Base-by-base conservation (phyloP, 2,329 filamentous ascomycete species). In the Talaromyces sp. region DNA sequence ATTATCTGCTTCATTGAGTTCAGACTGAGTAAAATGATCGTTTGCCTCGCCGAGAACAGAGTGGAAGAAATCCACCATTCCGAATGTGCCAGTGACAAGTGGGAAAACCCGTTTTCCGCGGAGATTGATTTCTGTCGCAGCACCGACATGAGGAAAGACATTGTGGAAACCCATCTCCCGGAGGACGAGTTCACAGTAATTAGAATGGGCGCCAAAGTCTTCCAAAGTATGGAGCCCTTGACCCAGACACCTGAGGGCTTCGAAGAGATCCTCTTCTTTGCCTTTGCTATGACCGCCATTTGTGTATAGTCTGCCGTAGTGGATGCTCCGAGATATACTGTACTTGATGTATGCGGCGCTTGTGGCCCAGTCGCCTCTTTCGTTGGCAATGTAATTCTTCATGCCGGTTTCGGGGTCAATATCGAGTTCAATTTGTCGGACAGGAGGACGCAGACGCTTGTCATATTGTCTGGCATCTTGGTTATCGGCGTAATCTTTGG, bases 361-460 rank as follows among this genome's bases (percentile, higher is more conserved):
- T 19, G 94, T 99, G 1, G 92, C 90, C 89, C 92, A 97, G 40
- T 84, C 82, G 4, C 91, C 90, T 13, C 77, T 79, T 71, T 97
- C 93, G 67, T 97, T 97, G 60, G 93, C 86, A 64, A 99, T 97
- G 73, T 99, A 99, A 72, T 97, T 97, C 75, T 97, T 99, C 93
- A 99, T 96, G n/a, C 92, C 92, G 1, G 89, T 94, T 5, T 82
- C 77, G 35, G 77, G 76, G 67, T 94, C 89, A 58, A 94, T 83
- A 60, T 89, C 85, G 19, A 89, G 83, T 68, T 94, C 89, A 40
- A 83, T 73, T 4, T 82, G 81, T 60, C 84, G 78, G 8, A 97
- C 85, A 0, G 92, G 92, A 1, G 86, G 89, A 53, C 94, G 87
- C 7, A 97, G 84, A 25, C 94, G 87, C 37, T 81, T 76, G 70